Percentiles rank a stretch among this genome's conserved stretches.
Conservation (phyloP, 1,284 basidiomycete genomes). For the Chiua sp. region DNA sequence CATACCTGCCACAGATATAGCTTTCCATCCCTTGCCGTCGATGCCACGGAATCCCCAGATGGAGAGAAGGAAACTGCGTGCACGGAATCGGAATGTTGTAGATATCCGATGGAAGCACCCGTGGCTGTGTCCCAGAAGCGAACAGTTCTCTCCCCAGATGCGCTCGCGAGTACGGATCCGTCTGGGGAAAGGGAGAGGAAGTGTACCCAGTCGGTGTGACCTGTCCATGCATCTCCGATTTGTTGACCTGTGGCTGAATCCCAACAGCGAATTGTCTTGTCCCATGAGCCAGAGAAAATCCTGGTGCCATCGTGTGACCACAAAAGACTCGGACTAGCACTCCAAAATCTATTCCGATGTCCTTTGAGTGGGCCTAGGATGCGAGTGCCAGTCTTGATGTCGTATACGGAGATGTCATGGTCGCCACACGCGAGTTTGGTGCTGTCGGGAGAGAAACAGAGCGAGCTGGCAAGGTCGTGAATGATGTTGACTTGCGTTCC, state of each 20-base stretch:
- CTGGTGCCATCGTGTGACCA: background rate
- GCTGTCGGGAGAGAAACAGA: background rate
- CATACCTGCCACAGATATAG: background rate
- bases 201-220: background rate
- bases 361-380: background rate
- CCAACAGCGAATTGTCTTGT: background rate
- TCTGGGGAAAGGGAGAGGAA: background rate
- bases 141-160: slow-evolving; percentile 9
- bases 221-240: background rate
- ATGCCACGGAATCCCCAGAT: slow-evolving; percentile 11
- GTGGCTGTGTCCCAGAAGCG: slow-evolving; percentile 11
- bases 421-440: background rate
- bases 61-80: slow-evolving; percentile 10
- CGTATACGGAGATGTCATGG: background rate
- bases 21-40: background rate
- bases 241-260: background rate
- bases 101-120: background rate
- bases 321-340: too few species aligned
- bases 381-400: background rate
- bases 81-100: background rate
- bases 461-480: background rate
- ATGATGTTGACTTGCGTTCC: background rate
- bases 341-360: background rate
- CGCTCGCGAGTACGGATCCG: background rate
- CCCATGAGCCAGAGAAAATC: background rate